These are phyloP conservation scores for Amanita molliuscula DNA, from an alignment of 768 basidiomycete species.

Conservation along the genomic window DNA sequence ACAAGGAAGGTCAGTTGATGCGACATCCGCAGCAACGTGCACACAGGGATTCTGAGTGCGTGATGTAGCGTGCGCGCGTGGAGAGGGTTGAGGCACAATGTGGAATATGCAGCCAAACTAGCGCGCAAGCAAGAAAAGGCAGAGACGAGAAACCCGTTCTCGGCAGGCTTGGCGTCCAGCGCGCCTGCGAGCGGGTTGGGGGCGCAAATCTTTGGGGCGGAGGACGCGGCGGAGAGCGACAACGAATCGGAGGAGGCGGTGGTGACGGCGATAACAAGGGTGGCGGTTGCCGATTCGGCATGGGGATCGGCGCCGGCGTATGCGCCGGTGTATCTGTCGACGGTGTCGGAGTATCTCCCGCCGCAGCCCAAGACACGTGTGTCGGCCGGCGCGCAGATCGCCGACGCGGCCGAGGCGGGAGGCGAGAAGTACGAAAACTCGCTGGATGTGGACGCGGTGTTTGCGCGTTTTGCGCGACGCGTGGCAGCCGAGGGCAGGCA, in stretches of 20 bases:
- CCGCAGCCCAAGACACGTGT: constrained; percentile 40
- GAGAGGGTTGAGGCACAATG: constrained; percentile 65
- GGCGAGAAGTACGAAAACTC: constrained; percentile 78
- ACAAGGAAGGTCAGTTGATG: constrained; percentile 56
- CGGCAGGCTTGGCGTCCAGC: constrained; percentile 17
- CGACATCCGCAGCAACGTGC: constrained; percentile 1
- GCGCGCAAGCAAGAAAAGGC: constrained; percentile 27
- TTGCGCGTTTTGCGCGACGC: constrained; percentile 74
- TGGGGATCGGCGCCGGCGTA: constrained; percentile 63
- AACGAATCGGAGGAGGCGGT: constrained; percentile 36
- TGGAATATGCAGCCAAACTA: constrained; percentile 65
- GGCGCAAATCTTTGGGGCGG: constrained; percentile 52
- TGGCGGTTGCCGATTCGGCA: constrained; percentile 46
- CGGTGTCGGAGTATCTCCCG: constrained; percentile 61
- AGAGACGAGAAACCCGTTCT: constrained; percentile 36
- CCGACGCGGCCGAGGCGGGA: constrained; percentile 26
- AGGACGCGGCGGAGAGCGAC: constrained; percentile 16
- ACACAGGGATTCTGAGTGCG: not conserved
- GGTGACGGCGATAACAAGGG: constrained; percentile 45
- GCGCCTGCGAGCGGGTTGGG: constrained; percentile 45
- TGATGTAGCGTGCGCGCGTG: constrained; percentile 64
- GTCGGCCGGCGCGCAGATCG: constrained; percentile 31
- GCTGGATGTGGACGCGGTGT: constrained; percentile 70
- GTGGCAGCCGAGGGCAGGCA: constrained; percentile 68
- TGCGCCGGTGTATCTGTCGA: constrained; percentile 64